Evolutionary conservation across 192 early-diverging fungal genomes (phyloP), one percentile per base, ranked within the genome.

Genomic region (Chytriomyces confervae): DNA sequence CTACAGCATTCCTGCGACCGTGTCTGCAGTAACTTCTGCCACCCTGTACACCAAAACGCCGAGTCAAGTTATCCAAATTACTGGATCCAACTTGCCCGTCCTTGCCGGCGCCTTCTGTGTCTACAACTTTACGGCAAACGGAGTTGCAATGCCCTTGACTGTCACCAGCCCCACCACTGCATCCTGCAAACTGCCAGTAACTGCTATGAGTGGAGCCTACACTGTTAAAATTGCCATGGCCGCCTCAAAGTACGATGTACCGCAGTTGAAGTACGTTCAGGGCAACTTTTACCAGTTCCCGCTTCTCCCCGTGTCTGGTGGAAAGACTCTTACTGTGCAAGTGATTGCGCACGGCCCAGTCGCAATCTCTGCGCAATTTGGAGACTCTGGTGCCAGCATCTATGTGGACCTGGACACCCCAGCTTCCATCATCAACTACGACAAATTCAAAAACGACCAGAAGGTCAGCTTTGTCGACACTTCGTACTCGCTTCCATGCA

Each of bases 21-120:
- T 79, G 13, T 50, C 16, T 43, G 46, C 47, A 6, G 46, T 79
- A 2, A 49, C 48, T 46, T 9, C 60, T 13, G 11, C 13, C 44
- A 43, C 47, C 13, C 65, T 79, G 36, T 79, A 49, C 70, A 79
- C 69, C 45, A 71, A 48, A 7, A 43, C 47, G 9, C 13, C 45
- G 6, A 44, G 36, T 10, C 69, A 79, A 49, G n/a, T 50, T 5
- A 46, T 79, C 24, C 18, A 11, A 7, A 49, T 79, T 16, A 50
- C 57, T 44, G 77, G 77, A 18, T 13, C 44, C 5, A 72, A 72
- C 50, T 43, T 72, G 43, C 69, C 69, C 8, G 44, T 50, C 44
- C 49, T 64, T 44, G 16, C 77, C n/a, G 69, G 69, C 11, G 77
- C 45, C 13, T 62, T 72, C 63, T 79, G 77, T 48, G 77, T 79